Evolutionary conservation across 2,329 filamentous ascomycete genomes (phyloP).

Genomic region (Pseudopithomyces maydicus): DNA sequence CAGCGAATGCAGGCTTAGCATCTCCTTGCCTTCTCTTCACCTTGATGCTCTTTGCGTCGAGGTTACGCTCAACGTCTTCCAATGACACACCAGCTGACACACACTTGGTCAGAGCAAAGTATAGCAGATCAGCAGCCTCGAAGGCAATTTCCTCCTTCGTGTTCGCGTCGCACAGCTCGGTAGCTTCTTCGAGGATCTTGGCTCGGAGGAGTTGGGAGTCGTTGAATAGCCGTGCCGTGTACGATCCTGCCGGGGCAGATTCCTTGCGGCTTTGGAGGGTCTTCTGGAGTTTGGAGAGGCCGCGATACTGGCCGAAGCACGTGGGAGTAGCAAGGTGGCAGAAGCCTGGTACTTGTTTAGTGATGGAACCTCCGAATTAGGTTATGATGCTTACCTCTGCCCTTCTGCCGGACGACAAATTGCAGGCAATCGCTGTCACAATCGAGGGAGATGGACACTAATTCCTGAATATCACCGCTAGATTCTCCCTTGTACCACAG

Average conservation of each 20-base stretch:
- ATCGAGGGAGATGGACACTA: conserved; percentile 83
- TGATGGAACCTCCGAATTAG: neutral
- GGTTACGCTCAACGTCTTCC: conserved; percentile 86
- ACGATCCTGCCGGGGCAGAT: conserved; percentile 86
- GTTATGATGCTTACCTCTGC: conserved; percentile 59
- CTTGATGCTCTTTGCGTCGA: conserved; percentile 94
- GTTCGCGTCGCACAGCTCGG: conserved; percentile 88
- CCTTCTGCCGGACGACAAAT: conserved; percentile 88
- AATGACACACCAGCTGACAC: conserved; percentile 82
- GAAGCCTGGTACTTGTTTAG: conserved; percentile 62
- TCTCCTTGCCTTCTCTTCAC: conserved; percentile 92
- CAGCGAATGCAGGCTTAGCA: conserved; percentile 90
- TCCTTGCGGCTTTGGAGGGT: conserved; percentile 81
- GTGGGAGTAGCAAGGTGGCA: conserved; percentile 91
- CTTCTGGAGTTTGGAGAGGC: conserved; percentile 83
- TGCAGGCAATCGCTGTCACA: conserved; percentile 93
- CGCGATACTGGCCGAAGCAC: conserved; percentile 85
- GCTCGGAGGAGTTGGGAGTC: conserved; percentile 87
- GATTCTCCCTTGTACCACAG: conserved; percentile 97
- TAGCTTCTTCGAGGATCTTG: conserved; percentile 98
- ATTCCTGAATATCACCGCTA: conserved; percentile 90
- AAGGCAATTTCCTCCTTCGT: conserved; percentile 85
- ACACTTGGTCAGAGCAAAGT: conserved; percentile 93
- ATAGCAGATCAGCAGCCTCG: conserved; percentile 92
- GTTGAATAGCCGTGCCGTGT: conserved; percentile 90